phyloP scores from a whole-genome alignment of 2,329 filamentous ascomycete species.

The Fonsecaea nubica region DNA sequence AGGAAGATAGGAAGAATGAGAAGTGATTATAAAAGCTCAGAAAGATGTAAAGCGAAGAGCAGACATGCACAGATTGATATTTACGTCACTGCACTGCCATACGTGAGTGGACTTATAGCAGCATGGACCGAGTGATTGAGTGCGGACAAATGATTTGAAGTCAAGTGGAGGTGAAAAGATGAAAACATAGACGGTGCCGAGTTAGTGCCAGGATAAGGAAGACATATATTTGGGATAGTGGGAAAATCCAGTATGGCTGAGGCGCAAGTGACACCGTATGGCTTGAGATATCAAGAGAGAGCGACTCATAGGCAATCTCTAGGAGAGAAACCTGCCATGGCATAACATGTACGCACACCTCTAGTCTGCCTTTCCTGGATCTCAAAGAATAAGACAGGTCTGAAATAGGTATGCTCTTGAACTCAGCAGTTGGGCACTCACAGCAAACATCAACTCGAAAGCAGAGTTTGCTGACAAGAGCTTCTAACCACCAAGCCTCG shows the following conservation, averaged over 20 bases:
- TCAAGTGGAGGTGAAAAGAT: background rate
- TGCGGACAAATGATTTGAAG: background rate
- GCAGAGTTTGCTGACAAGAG: conserved; percentile 21
- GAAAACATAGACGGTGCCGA: background rate
- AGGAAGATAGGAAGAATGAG: background rate
- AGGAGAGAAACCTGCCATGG: background rate
- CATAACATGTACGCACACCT: conserved; percentile 58
- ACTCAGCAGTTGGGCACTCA: background rate
- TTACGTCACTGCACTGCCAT: background rate
- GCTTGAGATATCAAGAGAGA: background rate
- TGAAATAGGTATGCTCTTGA: conserved; percentile 53
- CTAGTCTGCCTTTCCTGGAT: conserved; percentile 62
- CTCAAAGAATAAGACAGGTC: conserved; percentile 59
- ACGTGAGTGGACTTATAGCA: background rate
- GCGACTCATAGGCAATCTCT: background rate
- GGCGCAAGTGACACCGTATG: too few species aligned
- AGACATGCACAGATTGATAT: background rate
- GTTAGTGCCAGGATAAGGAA: background rate
- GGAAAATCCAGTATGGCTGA: too few species aligned
- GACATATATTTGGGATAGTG: too few species aligned
- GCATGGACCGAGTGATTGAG: background rate
- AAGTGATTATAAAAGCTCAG: background rate
- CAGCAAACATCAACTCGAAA: conserved; percentile 32
- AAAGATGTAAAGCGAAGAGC: background rate
- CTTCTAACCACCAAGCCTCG: conserved; percentile 38